These are phyloP conservation scores for Amaranthus cruentus DNA, from an alignment of 148 eudicot genomes.

Conservation along the genomic window DNA sequence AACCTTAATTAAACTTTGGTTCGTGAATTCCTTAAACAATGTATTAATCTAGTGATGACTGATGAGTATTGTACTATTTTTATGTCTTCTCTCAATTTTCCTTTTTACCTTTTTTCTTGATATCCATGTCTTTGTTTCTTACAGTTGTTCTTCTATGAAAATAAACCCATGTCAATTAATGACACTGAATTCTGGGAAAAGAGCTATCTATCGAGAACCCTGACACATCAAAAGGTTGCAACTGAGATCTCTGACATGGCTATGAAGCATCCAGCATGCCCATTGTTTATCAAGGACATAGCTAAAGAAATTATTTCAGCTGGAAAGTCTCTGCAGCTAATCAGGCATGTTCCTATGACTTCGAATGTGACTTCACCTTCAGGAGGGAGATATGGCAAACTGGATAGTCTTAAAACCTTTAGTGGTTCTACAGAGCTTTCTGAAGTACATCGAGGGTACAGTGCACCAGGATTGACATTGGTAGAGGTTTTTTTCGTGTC, in stretches of 20 bases:
- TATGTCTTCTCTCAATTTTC: neutral
- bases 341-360: slow-evolving; percentile 57
- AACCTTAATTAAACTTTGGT: neutral
- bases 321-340: slow-evolving; percentile 92
- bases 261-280: slow-evolving; percentile 53
- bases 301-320: slow-evolving; percentile 76
- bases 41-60: neutral
- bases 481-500: slow-evolving; percentile 82
- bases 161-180: slow-evolving; percentile 57
- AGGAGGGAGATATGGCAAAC: slow-evolving; percentile 23
- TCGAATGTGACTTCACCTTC: slow-evolving; percentile 26
- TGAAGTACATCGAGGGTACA: slow-evolving; percentile 24
- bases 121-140: slow-evolving; percentile 8
- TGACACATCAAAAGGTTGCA: slow-evolving; percentile 37
- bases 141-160: slow-evolving; percentile 90
- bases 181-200: slow-evolving; percentile 97
- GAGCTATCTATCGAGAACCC: slow-evolving; percentile 61
- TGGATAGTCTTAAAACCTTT: slow-evolving; percentile 18
- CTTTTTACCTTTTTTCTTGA: neutral
- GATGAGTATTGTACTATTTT: neutral
- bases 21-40: neutral
- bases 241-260: slow-evolving; percentile 24
- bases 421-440: slow-evolving; percentile 15
- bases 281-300: slow-evolving; percentile 72
- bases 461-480: slow-evolving; percentile 53